Percentiles rank a stretch among this genome's conserved stretches.
Conservation (phyloP, 805 yeast genomes). For the Blastobotrys muscicola region DNA sequence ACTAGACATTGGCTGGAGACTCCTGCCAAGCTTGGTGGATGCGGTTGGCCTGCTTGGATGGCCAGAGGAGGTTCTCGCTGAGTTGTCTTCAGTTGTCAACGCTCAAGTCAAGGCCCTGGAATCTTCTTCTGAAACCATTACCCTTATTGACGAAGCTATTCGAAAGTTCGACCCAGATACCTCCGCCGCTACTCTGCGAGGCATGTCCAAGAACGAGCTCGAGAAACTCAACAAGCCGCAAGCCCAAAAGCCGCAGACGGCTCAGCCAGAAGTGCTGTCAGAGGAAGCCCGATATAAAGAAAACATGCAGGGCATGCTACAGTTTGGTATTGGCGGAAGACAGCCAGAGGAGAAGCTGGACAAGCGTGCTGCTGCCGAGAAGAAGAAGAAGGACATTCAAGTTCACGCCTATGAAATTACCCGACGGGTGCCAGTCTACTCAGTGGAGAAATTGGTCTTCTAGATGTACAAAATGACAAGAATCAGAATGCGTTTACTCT, state of each 20-base stretch:
- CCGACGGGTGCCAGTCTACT: constrained; percentile 22
- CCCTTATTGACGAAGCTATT: constrained; percentile 22
- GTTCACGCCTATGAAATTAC: constrained; percentile 14
- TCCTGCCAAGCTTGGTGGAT: constrained; percentile 59
- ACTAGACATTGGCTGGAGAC: constrained; percentile 45
- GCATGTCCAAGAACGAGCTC: constrained; percentile 16
- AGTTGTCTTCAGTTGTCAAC: constrained; percentile 37
- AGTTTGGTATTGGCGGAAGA: constrained; percentile 8
- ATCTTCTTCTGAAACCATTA: constrained; percentile 14
- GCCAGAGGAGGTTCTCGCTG: constrained; percentile 41
- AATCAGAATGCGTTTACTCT: too few species aligned
- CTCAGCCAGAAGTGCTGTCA: constrained; percentile 11
- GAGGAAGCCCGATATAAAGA: constrained; percentile 10
- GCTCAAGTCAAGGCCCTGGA: constrained; percentile 35
- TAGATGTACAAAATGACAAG: too few species aligned
- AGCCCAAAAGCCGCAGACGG: constrained; percentile 2
- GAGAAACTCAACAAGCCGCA: constrained; percentile 13
- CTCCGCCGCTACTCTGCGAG: constrained; percentile 10
- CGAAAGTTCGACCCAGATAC: constrained; percentile 14
- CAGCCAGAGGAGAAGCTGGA: neutral
- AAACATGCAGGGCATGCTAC: constrained; percentile 10
- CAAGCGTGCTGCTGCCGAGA: constrained; percentile 1
- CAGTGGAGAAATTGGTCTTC: constrained; percentile 25
- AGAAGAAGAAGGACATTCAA: constrained; percentile 6
- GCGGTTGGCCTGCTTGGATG: constrained; percentile 65